A percentile compares a stretch with the other conserved stretches of the same genome.
These are phyloP conservation scores for Penicillium diatomitis DNA, from an alignment of 495 filamentous ascomycete genomes.

Conservation along the genomic window DNA sequence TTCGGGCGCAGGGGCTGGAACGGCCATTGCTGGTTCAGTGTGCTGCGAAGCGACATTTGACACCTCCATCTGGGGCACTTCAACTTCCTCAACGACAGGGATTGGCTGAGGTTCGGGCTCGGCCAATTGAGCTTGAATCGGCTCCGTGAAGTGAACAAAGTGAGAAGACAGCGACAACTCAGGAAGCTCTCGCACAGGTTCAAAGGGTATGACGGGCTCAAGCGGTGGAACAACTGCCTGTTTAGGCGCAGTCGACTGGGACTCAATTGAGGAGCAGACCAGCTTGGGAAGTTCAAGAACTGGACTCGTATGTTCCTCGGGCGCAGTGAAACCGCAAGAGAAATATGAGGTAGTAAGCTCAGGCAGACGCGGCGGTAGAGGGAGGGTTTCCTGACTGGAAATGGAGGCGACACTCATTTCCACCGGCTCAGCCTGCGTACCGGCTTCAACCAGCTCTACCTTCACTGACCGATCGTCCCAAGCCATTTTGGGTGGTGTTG, in stretches of 20 bases:
- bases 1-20: slow-evolving; percentile 1
- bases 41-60: slow-evolving; percentile 40
- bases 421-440: slow-evolving; percentile 10
- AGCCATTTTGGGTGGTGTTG: slow-evolving; percentile 31
- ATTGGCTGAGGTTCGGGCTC: slow-evolving; percentile 8
- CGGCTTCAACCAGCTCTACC: slow-evolving; percentile 8
- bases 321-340: slow-evolving; percentile 21
- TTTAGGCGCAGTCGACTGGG: slow-evolving; percentile 25
- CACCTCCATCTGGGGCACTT: slow-evolving; percentile 27
- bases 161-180: slow-evolving; percentile 20
- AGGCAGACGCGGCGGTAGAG: slow-evolving; percentile 21
- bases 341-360: slow-evolving; percentile 26
- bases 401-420: slow-evolving; percentile 30
- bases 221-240: slow-evolving; percentile 1
- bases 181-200: slow-evolving; percentile 12
- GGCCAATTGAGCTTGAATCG: slow-evolving; percentile 11
- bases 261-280: slow-evolving; percentile 10
- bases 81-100: slow-evolving; percentile 6
- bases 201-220: slow-evolving; percentile 4
- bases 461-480: slow-evolving; percentile 24
- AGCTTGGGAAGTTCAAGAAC: slow-evolving; percentile 16
- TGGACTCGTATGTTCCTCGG: slow-evolving; percentile 17
- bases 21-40: slow-evolving; percentile 31
- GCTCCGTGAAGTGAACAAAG: slow-evolving; percentile 12
- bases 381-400: slow-evolving; percentile 29